These are phyloP conservation scores for Penicillium ucsense DNA, from an alignment of 495 filamentous ascomycete species.

Conservation along the genomic window DNA sequence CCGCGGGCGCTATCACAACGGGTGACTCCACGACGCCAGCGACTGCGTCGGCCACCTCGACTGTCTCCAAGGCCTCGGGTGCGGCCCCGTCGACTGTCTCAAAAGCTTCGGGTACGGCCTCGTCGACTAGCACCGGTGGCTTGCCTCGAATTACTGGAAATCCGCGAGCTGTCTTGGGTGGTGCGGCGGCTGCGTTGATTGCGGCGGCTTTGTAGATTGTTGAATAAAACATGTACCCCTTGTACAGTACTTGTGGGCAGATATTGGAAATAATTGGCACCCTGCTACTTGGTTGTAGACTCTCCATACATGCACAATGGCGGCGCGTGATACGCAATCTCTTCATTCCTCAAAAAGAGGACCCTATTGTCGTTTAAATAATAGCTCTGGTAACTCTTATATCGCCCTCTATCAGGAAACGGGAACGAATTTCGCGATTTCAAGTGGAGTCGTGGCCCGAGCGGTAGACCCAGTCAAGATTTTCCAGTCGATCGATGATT, in stretches of 20 bases:
- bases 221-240: background rate
- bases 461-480: background rate
- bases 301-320: background rate
- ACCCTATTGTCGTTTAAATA: too few species aligned
- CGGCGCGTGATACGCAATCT: too few species aligned
- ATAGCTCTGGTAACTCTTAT: too few species aligned
- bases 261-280: background rate
- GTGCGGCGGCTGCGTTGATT: constrained; percentile 5
- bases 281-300: background rate
- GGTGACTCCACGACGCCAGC: background rate
- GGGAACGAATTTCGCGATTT: too few species aligned
- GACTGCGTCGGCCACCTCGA: background rate
- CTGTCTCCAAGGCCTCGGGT: background rate
- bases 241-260: background rate
- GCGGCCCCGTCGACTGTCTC: background rate
- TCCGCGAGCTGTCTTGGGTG: constrained; percentile 3
- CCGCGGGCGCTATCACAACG: constrained; percentile 10
- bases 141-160: constrained; percentile 5
- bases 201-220: constrained; percentile 4
- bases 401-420: too few species aligned
- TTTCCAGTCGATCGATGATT: background rate
- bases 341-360: too few species aligned
- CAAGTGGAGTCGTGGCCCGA: too few species aligned
- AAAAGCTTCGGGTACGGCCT: background rate
- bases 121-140: constrained; percentile 9